Evolutionary conservation across 129 eudicot genomes (phyloP), one percentile per base, ranked within the genome.

Genomic region (Oenanthe sinensis): DNA sequence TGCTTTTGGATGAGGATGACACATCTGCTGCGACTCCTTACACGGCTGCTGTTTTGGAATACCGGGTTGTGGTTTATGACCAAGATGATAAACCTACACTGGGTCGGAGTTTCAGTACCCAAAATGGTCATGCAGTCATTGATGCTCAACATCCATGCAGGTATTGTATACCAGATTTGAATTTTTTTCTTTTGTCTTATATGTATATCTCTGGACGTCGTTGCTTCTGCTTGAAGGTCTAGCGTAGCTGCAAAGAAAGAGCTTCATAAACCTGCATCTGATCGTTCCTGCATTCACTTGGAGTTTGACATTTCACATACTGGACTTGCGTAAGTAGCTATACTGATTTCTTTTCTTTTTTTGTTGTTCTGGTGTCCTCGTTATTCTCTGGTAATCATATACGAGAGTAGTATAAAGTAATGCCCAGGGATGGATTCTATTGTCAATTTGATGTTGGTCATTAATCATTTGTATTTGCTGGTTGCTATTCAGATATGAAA

Each of bases 271-370:
- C 87, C 96, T 37, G 89, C 79, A 36, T 92, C 97, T 77, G 96
- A 90, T 76, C 91, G 97, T 74, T 92, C 97, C 74, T 92, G 97
- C 90, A 92, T 89, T 75, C 97, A 92, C 84, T 82, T 92, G 90
- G 97, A 92, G 83, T 92, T 92, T 74, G 96, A 92, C 83, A 80
- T 87, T 58, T 80, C 90, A 74, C 87, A 84, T 65, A 88, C 91
- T 6, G 86, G 93, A 20, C 45, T 92, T 26, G 76, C 44, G 97
- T 92, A 75, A 5, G 68, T 75, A 49, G 68, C 48, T 17, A 48
- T 17, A 19, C 16, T 10, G 20, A 24, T 20, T 3, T 30, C 26
- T 50, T 16, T 5, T n/a, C n/a, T n/a, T 48, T 47, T 50, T 7
- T 48, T 4, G 14, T 33, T 28, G 42, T 17, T 69, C 7, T 28